These are phyloP conservation scores for Aspergillus egyptiacus DNA, from an alignment of 495 filamentous ascomycete species.

Conservation along the genomic window DNA sequence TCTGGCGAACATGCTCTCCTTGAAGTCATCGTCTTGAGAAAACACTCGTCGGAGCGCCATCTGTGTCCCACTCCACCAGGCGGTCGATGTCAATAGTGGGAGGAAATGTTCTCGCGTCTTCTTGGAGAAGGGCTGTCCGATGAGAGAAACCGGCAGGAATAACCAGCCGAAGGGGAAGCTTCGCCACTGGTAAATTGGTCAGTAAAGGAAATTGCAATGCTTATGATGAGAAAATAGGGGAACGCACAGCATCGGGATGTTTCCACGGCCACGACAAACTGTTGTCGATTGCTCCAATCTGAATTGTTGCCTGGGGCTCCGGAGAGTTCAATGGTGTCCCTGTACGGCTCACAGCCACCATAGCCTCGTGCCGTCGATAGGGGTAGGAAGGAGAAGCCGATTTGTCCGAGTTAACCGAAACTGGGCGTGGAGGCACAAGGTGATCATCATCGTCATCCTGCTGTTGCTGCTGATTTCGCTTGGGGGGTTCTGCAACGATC, in stretches of 20 bases:
- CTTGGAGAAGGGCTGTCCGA: constrained; percentile 91
- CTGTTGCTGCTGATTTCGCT: constrained; percentile 48
- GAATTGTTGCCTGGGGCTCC: constrained; percentile 54
- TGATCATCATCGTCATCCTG: constrained; percentile 48
- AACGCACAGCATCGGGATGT: constrained; percentile 76
- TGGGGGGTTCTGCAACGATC: constrained; percentile 76
- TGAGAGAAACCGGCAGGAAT: constrained; percentile 92
- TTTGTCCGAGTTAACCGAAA: constrained; percentile 44
- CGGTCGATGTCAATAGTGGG: constrained; percentile 82
- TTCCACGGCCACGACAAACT: constrained; percentile 99
- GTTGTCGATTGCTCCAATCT: constrained; percentile 93
- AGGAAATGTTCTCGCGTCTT: constrained; percentile 91
- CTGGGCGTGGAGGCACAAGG: constrained; percentile 51
- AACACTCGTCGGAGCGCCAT: constrained; percentile 77
- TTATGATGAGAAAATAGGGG: not conserved
- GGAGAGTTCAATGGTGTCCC: constrained; percentile 45
- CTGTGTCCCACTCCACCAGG: constrained; percentile 96
- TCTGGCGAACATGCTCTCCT: constrained; percentile 94
- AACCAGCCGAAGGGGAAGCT: constrained; percentile 99
- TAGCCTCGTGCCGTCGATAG: constrained; percentile 74
- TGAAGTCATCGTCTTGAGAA: constrained; percentile 87
- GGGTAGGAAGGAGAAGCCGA: constrained; percentile 51
- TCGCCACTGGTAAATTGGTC: constrained; percentile 49
- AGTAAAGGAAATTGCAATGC: constrained; percentile 10
- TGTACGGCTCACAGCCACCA: constrained; percentile 66